Evolutionary conservation across 768 basidiomycete genomes (phyloP), one percentile per base, ranked within the genome.

Genomic region (Lyophyllum semitale): DNA sequence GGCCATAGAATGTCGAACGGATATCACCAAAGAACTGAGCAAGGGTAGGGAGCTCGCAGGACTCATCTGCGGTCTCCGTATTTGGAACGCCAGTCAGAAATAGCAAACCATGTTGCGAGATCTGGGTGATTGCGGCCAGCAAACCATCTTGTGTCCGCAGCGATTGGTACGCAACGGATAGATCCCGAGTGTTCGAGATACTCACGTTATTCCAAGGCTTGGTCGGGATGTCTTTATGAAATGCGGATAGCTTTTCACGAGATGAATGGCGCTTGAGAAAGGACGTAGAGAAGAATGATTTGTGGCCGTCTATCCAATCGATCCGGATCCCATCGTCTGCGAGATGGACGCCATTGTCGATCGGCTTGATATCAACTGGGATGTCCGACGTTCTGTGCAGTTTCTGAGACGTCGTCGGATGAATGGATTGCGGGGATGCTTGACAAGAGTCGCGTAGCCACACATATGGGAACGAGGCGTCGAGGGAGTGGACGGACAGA

Each of bases 381-480:
- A 91, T 71, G 61, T 91, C 89, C 0, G 87, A 85, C 2, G 88
- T 83, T 47, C 81, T 73, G 63, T 85, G 85, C 0, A 93, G 75
- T 63, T 91, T 91, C 69, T 98, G 95, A 2, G 71, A 74, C 0
- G 88, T 93, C 3, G 85, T 81, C 0, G 91, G 87, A 61, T 97
- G 91, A 8, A 95, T 69, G 59, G 89, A 95, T 2, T 72, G 63
- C 0, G 83, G 71, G 12, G 59, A 93, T 54, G 61, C 93, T 54
- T 82, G 84, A 61, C 94, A 97, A 0, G 89, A 82, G 64, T 98
- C 95, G 22, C 94, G 85, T 9, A 98, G 81, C 87, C 92, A 95
- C 51, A 84, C 70, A 63, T 82, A 86, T 0, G 89, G 81, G 60
- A 91, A 84, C 9, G 71, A 65, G 25, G 76, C 61, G 18, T 73